These are phyloP conservation scores for Trichosanthes truncata DNA, from an alignment of 306 rosid genomes.

Conservation along the genomic window DNA sequence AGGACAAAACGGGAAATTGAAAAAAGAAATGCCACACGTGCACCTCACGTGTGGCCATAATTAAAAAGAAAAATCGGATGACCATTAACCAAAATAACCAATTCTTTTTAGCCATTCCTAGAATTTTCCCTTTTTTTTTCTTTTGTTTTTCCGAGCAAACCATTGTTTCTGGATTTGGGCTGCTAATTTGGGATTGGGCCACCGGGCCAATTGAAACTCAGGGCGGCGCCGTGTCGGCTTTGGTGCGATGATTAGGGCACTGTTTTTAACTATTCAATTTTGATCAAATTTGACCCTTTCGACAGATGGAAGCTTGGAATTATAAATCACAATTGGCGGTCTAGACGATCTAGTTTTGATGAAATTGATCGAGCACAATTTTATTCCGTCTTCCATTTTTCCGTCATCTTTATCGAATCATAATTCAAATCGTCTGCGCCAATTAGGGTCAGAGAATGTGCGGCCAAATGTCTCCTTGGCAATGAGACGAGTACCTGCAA, in stretches of 20 bases:
- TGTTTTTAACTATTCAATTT: not conserved
- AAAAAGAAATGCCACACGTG: too few species aligned
- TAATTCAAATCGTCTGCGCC: not conserved
- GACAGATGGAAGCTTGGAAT: not conserved
- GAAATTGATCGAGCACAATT: not conserved
- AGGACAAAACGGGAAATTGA: too few species aligned
- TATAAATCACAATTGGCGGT: not conserved
- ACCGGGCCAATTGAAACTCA: not conserved
- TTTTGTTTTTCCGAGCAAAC: not conserved
- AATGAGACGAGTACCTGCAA: slow-evolving; percentile 14
- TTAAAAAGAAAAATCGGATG: too few species aligned
- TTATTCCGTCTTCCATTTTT: not conserved
- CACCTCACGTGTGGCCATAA: too few species aligned
- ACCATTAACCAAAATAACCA: too few species aligned
- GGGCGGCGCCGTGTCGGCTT: not conserved
- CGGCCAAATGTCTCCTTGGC: slow-evolving; percentile 3
- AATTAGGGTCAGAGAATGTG: slow-evolving; percentile 7
- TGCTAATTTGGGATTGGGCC: not conserved
- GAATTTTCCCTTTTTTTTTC: not conserved
- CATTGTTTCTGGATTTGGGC: not conserved
- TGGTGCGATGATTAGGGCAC: not conserved
- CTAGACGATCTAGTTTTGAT: not conserved
- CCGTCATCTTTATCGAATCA: not conserved
- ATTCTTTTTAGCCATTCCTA: too few species aligned
- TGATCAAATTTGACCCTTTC: not conserved